phyloP scores from a whole-genome alignment of 768 basidiomycete genomes.

The Suillus weaverae region DNA sequence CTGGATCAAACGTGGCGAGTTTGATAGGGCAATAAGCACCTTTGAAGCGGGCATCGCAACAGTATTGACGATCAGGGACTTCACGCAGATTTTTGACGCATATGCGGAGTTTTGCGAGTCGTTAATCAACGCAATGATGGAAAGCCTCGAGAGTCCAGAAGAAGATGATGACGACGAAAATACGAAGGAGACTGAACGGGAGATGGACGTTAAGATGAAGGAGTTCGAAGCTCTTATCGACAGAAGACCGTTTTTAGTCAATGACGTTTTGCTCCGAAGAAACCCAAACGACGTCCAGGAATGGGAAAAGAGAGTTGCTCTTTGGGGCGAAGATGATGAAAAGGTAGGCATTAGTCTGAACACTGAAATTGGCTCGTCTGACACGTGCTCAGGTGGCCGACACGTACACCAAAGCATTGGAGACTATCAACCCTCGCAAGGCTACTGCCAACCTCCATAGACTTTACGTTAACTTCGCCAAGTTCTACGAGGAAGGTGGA shows the following conservation, averaged over 20 bases:
- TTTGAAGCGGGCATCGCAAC: constrained; percentile 84
- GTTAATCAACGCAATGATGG: constrained; percentile 88
- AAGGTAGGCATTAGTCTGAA: constrained; percentile 53
- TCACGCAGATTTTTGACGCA: constrained; percentile 96
- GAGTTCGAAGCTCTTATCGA: constrained; percentile 95
- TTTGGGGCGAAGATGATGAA: constrained; percentile 92
- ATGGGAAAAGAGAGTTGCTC: constrained; percentile 96
- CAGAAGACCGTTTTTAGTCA: constrained; percentile 91
- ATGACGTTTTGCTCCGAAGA: constrained; percentile 88
- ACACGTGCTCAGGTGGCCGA: constrained; percentile 68
- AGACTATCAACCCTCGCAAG: constrained; percentile 84
- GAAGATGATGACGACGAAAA: constrained; percentile 78
- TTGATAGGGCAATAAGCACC: constrained; percentile 82
- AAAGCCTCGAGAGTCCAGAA: constrained; percentile 74
- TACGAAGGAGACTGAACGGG: constrained; percentile 72
- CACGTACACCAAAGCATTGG: constrained; percentile 88
- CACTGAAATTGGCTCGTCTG: constrained; percentile 5
- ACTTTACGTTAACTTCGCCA: constrained; percentile 93
- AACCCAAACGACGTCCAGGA: constrained; percentile 99
- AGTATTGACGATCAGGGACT: constrained; percentile 93
- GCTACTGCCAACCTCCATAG: constrained; percentile 90
- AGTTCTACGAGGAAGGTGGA: constrained; percentile 97
- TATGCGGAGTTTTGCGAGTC: constrained; percentile 94
- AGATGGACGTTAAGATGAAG: constrained; percentile 86
- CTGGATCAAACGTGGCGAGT: constrained; percentile 97